A percentile compares a stretch with the other conserved stretches of the same genome.
Conservation (phyloP, 1,139 yeast species). For the Yamadazyma triangularis region DNA sequence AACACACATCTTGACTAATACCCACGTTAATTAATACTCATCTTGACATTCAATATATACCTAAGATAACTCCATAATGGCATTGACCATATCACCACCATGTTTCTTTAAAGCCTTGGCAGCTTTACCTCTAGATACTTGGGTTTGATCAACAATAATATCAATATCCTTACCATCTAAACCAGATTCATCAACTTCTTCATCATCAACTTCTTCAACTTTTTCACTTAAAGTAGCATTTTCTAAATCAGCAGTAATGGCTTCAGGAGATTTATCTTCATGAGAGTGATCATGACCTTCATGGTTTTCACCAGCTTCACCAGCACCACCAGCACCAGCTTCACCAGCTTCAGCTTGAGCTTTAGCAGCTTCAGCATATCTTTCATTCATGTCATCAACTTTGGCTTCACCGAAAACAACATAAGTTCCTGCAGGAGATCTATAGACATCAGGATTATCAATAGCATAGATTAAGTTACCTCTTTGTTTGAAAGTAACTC, state of each 20-base stretch:
- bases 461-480: constrained; percentile 91
- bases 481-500: constrained; percentile 95
- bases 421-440: constrained; percentile 89
- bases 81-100: constrained; percentile 92
- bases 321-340: too few species aligned
- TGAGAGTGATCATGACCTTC: constrained; percentile 13
- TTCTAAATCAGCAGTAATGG: constrained; percentile 88
- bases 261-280: constrained; percentile 59
- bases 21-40: too few species aligned
- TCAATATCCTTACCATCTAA: constrained; percentile 74
- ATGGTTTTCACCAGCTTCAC: too few species aligned
- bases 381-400: constrained; percentile 85
- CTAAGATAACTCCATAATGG: constrained; percentile 83
- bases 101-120: constrained; percentile 84
- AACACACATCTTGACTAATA: too few species aligned
- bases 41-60: too few species aligned
- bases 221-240: constrained; percentile 60
- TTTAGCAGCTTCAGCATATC: constrained; percentile 72
- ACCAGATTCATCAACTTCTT: constrained; percentile 74
- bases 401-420: constrained; percentile 98
- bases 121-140: constrained; percentile 84
- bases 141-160: constrained; percentile 85
- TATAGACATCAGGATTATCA: constrained; percentile 93
- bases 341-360: constrained; percentile 51
- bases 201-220: constrained; percentile 69